Conservation (phyloP, 2,329 filamentous ascomycete genomes). For the Spiromastix sp. region DNA sequence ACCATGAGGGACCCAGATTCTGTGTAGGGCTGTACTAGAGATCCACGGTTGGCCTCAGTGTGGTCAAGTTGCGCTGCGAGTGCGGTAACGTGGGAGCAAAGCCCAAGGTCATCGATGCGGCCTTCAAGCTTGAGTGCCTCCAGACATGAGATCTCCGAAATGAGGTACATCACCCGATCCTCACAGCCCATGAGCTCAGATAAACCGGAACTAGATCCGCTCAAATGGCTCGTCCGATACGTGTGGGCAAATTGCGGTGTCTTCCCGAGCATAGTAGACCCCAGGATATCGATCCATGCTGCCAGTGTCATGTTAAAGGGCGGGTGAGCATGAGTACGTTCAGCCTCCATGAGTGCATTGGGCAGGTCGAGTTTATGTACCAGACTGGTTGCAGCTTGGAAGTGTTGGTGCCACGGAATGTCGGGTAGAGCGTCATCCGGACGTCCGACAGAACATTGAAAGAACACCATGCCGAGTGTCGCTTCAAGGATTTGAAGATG, state of each 20-base stretch:
- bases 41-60: slow-evolving; percentile 58
- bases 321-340: slow-evolving; percentile 51
- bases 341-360: slow-evolving; percentile 51
- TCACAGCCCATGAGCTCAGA: slow-evolving; percentile 96
- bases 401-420: slow-evolving; percentile 95
- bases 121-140: slow-evolving; percentile 76
- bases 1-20: slow-evolving; percentile 65
- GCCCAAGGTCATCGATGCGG: slow-evolving; percentile 67
- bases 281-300: slow-evolving; percentile 94
- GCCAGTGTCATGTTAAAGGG: slow-evolving; percentile 87
- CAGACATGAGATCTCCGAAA: slow-evolving; percentile 93
- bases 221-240: slow-evolving; percentile 88
- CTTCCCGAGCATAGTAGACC: slow-evolving; percentile 79
- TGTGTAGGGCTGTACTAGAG: slow-evolving; percentile 49
- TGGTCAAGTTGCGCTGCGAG: slow-evolving; percentile 77
- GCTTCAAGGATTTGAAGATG: slow-evolving; percentile 81
- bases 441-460: slow-evolving; percentile 83
- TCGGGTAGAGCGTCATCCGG: slow-evolving; percentile 77
- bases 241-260: slow-evolving; percentile 84
- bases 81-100: slow-evolving; percentile 83
- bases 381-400: slow-evolving; percentile 77
- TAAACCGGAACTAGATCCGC: slow-evolving; percentile 56
- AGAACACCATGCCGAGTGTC: slow-evolving; percentile 86
- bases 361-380: slow-evolving; percentile 78
- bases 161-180: slow-evolving; percentile 93